These are phyloP conservation scores for Penicillium cinerascens DNA, from an alignment of 495 filamentous ascomycete genomes.

Conservation along the genomic window DNA sequence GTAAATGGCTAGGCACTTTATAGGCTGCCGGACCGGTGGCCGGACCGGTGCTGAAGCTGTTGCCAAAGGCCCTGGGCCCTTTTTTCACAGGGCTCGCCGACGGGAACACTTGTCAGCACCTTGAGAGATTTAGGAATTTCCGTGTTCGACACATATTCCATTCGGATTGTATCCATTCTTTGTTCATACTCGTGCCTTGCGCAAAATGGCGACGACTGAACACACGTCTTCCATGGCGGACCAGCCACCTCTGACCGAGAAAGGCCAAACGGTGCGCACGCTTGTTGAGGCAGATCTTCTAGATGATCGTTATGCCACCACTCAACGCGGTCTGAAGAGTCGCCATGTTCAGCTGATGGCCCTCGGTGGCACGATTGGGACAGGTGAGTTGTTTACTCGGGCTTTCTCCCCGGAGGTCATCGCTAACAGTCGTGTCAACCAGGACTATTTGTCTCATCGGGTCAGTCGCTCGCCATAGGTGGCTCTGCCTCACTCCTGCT, in stretches of 20 bases:
- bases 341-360: slow-evolving; percentile 67
- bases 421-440: not conserved
- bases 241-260: slow-evolving; percentile 15
- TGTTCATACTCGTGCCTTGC: not conserved
- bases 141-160: not conserved
- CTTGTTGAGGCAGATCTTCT: slow-evolving; percentile 37
- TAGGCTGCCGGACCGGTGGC: slow-evolving; percentile 4
- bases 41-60: slow-evolving; percentile 12
- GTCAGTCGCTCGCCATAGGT: slow-evolving; percentile 55
- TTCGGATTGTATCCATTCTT: not conserved
- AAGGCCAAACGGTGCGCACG: slow-evolving; percentile 14
- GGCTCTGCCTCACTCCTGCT: slow-evolving; percentile 64
- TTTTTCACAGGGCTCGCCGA: not conserved
- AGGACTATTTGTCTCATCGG: slow-evolving; percentile 50
- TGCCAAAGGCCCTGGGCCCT: not conserved
- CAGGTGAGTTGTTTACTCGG: slow-evolving; percentile 28
- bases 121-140: not conserved
- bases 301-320: slow-evolving; percentile 39
- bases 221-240: not conserved
- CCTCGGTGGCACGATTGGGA: slow-evolving; percentile 68
- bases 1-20: slow-evolving; percentile 1
- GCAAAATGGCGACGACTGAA: slow-evolving; percentile 7
- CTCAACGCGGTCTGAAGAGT: slow-evolving; percentile 44
- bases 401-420: not conserved
- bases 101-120: not conserved